phyloP scores from a whole-genome alignment of 169 alveolate genomes.

The Cryptosporidium meleagridis region DNA sequence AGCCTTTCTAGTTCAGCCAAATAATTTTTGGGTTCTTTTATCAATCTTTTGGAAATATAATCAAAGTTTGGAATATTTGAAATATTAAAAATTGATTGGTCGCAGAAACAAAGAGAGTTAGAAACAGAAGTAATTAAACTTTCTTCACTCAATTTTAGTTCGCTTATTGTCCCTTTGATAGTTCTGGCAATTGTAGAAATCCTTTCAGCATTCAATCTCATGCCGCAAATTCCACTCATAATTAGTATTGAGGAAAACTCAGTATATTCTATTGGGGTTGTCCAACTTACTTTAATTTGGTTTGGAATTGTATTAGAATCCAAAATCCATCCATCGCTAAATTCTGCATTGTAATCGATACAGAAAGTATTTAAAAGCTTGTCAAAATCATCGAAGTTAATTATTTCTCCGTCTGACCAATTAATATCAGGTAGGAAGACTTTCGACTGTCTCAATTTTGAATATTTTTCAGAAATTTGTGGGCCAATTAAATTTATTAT shows the following conservation, averaged over 20 bases:
- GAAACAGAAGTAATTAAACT: slow-evolving; percentile 33
- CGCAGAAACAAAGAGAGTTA: slow-evolving; percentile 41
- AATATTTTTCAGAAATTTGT: neutral
- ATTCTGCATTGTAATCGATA: slow-evolving; percentile 47
- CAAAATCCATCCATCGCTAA: slow-evolving; percentile 48
- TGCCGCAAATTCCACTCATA: slow-evolving; percentile 53
- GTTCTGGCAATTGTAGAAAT: slow-evolving; percentile 45
- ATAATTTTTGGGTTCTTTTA: slow-evolving; percentile 37
- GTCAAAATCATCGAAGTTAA: slow-evolving; percentile 31
- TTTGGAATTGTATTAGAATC: slow-evolving; percentile 58
- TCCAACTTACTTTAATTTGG: slow-evolving; percentile 62
- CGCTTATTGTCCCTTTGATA: slow-evolving; percentile 34
- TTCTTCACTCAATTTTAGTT: slow-evolving; percentile 39
- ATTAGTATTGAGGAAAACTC: slow-evolving; percentile 42
- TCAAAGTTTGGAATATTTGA: slow-evolving; percentile 52
- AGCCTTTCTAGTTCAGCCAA: neutral
- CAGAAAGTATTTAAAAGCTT: slow-evolving; percentile 57
- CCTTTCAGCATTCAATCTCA: slow-evolving; percentile 24
- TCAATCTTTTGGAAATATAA: neutral
- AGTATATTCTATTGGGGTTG: slow-evolving; percentile 64
- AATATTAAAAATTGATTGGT: slow-evolving; percentile 29
- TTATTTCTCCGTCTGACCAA: slow-evolving; percentile 26
- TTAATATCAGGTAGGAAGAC: slow-evolving; percentile 28
- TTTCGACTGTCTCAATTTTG: slow-evolving; percentile 10
- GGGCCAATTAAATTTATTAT: slow-evolving; percentile 9